Base-by-base conservation (phyloP, 1,284 basidiomycete species). In the Phenoliferia sp. region DNA sequence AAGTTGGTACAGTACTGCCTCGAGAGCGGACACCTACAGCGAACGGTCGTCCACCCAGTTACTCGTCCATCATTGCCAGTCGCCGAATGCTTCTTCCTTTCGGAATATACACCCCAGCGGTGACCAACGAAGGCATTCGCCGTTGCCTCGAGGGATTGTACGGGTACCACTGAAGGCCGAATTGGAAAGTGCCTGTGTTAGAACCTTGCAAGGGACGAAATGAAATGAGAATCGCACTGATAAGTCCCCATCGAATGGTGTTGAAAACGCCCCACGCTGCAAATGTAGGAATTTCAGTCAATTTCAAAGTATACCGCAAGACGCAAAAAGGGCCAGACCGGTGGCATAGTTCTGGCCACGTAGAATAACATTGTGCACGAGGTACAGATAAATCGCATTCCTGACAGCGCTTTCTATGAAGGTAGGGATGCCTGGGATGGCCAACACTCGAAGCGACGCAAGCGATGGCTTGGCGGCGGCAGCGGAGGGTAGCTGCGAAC, bases 251-350 rank as follows among this genome's bases (percentile, higher is more conserved):
- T 31, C 73, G 66, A 31, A 74, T 74, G 15, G 72, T 74, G 32
- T 68, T 74, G 67, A 75, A 75, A 59, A 74, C 65, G 52, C 72
- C 72, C 73, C 69, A 74, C 7, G 68, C 71, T 55, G 52, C n/a
- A n/a, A n/a, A 7, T 10, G 19, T 28, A 29, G 31, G 7, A 22
- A 28, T 7, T 6, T 19, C 16, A 55, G 52, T 28, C n/a, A n/a
- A n/a, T n/a, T n/a, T n/a, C n/a, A n/a, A n/a, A n/a, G n/a, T n/a
- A n/a, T n/a, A n/a, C n/a, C n/a, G n/a, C n/a, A n/a, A n/a, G n/a
- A n/a, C n/a, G n/a, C n/a, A n/a, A n/a, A 28, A 7, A 12, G 16
- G 3, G 52, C 26, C 52, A 29, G 26, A 55, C 52, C 52, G 55
- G 72, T 73, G 6, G 73, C 73, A 50, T 71, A 73, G 59, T 67